These are phyloP conservation scores for Fusarium continuum DNA, from an alignment of 2,329 filamentous ascomycete genomes.

Conservation along the genomic window DNA sequence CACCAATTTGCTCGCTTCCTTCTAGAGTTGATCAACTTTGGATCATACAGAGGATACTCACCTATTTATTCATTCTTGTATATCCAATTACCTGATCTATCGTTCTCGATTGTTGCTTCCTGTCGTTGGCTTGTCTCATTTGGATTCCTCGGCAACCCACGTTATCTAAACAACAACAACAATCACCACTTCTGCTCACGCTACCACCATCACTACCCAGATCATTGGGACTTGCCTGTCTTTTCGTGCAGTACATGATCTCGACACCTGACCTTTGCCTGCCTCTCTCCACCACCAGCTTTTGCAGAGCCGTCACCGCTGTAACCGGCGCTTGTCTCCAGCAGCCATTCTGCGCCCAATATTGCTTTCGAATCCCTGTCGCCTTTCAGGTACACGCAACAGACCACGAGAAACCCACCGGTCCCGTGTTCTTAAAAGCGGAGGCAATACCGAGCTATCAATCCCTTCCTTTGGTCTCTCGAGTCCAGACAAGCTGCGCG, in stretches of 20 bases:
- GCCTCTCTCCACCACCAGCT: neutral
- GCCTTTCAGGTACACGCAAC: constrained; percentile 23
- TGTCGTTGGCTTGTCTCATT: constrained; percentile 6
- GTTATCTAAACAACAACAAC: constrained; percentile 10
- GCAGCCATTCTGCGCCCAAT: constrained; percentile 5
- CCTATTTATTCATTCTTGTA: neutral
- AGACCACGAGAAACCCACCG: constrained; percentile 28
- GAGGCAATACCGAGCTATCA: constrained; percentile 25
- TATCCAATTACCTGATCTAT: neutral
- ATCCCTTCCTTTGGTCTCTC: constrained; percentile 5
- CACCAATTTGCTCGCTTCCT: constrained; percentile 2
- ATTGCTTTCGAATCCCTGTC: constrained; percentile 17
- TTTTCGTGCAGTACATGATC: constrained; percentile 18
- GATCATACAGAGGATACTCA: no score
- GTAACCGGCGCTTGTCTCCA: constrained; percentile 6
- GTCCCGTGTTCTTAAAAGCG: constrained; percentile 34
- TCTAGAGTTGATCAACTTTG: neutral
- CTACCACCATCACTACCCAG: constrained; percentile 2
- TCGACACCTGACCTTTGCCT: constrained; percentile 10
- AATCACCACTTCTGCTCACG: constrained; percentile 3
- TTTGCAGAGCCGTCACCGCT: constrained; percentile 28
- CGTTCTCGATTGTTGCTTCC: constrained; percentile 14
- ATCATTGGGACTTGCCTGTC: neutral
- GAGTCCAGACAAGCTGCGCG: constrained; percentile 27
- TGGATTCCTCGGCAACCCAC: constrained; percentile 19